Conservation (phyloP, 1,284 basidiomycete genomes). For the Sanghuangporus sanghuang region DNA sequence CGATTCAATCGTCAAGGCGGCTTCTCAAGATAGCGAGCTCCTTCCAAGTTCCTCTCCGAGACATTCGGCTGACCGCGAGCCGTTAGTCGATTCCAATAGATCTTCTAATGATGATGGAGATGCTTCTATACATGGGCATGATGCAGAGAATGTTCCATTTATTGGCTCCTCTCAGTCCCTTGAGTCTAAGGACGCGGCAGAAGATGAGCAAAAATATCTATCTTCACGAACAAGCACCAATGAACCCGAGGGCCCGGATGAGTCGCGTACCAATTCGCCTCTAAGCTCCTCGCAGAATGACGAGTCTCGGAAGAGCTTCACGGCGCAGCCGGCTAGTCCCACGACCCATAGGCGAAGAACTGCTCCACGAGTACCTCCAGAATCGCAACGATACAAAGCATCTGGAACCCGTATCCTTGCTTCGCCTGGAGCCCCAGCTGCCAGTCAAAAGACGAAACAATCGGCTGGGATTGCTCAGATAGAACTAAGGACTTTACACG, state of each 20-base stretch:
- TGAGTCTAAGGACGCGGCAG: slow-evolving; percentile 17
- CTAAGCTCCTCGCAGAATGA: slow-evolving; percentile 3
- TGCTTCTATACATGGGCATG: slow-evolving; percentile 27
- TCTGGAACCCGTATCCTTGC: background rate
- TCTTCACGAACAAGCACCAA: slow-evolving; percentile 12
- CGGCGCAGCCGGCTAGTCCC: background rate
- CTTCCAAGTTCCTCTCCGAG: slow-evolving; percentile 34
- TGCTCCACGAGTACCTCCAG: slow-evolving; percentile 26
- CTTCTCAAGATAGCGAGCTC: slow-evolving; percentile 32
- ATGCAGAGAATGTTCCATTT: slow-evolving; percentile 42
- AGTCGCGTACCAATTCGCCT: slow-evolving; percentile 17
- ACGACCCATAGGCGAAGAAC: slow-evolving; percentile 17
- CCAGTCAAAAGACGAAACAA: background rate
- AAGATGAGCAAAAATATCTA: slow-evolving; percentile 29
- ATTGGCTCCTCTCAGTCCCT: slow-evolving; percentile 30
- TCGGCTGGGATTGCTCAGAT: background rate
- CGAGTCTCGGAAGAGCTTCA: background rate
- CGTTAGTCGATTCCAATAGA: slow-evolving; percentile 42
- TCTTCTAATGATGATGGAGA: slow-evolving; percentile 32
- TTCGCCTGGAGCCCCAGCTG: background rate
- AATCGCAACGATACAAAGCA: slow-evolving; percentile 12
- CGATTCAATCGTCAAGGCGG: slow-evolving; percentile 81
- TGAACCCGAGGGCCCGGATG: slow-evolving; percentile 4
- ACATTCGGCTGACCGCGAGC: slow-evolving; percentile 43
- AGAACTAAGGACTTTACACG: background rate